Percentiles rank a stretch among this genome's conserved stretches.
phyloP scores from a whole-genome alignment of 148 eudicot species.

The Cornus florida region DNA sequence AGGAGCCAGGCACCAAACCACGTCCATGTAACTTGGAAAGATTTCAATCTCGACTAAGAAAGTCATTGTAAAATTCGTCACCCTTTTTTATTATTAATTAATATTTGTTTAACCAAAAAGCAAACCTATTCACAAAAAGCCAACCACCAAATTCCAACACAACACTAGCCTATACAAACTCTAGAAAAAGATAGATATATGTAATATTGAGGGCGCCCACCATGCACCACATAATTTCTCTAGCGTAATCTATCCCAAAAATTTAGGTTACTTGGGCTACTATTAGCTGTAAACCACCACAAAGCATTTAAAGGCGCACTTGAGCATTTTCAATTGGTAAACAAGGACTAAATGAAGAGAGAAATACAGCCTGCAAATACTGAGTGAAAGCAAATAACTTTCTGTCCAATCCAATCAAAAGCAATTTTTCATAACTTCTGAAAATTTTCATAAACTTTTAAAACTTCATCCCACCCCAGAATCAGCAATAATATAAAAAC shows the following conservation, averaged over 20 bases:
- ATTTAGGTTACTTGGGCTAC: not conserved
- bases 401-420: not conserved
- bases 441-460: too few relatives aligned
- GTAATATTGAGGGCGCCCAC: not conserved
- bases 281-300: not conserved
- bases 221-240: not conserved
- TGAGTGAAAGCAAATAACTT: not conserved
- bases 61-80: not conserved
- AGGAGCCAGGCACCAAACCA: not conserved
- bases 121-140: not conserved
- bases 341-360: not conserved
- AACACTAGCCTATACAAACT: not conserved
- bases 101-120: not conserved
- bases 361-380: not conserved
- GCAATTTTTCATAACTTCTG: not conserved
- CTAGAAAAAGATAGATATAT: not conserved
- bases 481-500: too few relatives aligned
- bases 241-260: not conserved
- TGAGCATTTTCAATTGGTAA: not conserved
- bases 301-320: not conserved
- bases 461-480: too few relatives aligned
- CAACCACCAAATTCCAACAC: not conserved
- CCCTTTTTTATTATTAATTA: not conserved
- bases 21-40: not conserved
- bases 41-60: not conserved